Conservation (phyloP, 2,329 filamentous ascomycete genomes). For the Thelonectria discophora region DNA sequence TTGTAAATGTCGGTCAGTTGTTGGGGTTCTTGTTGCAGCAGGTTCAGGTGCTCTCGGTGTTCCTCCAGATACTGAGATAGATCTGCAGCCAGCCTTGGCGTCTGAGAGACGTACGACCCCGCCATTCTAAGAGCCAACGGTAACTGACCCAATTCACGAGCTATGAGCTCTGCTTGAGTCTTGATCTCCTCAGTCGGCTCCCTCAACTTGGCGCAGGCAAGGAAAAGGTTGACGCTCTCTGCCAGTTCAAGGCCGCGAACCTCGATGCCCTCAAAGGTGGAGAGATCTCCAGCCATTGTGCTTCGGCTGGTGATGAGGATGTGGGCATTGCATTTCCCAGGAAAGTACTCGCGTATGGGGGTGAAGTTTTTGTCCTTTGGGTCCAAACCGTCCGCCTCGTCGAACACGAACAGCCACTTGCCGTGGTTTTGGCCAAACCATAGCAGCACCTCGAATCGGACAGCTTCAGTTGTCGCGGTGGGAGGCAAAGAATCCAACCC, state of each 20-base stretch:
- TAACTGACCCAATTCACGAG: neutral
- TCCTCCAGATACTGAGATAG: neutral
- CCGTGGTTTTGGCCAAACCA: neutral
- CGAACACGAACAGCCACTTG: neutral
- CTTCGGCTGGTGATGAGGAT: neutral
- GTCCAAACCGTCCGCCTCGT: neutral
- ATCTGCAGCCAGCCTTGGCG: neutral
- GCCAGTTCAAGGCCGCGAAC: neutral
- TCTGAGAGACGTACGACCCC: neutral
- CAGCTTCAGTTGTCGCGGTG: neutral
- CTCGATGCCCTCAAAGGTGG: neutral
- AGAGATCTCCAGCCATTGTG: neutral
- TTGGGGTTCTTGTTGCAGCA: neutral
- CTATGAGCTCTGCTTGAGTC: neutral
- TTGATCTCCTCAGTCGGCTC: too few relatives aligned
- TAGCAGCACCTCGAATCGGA: neutral
- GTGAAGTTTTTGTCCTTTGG: neutral
- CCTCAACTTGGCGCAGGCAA: neutral
- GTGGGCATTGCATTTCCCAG: neutral
- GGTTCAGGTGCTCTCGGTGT: neutral
- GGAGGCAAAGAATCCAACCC: too few relatives aligned
- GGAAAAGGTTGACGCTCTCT: too few relatives aligned
- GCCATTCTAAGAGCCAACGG: neutral
- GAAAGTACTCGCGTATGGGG: neutral
- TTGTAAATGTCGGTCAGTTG: neutral